phyloP scores from a whole-genome alignment of 352 stramenopile genomes.

The Pythium sp. region DNA sequence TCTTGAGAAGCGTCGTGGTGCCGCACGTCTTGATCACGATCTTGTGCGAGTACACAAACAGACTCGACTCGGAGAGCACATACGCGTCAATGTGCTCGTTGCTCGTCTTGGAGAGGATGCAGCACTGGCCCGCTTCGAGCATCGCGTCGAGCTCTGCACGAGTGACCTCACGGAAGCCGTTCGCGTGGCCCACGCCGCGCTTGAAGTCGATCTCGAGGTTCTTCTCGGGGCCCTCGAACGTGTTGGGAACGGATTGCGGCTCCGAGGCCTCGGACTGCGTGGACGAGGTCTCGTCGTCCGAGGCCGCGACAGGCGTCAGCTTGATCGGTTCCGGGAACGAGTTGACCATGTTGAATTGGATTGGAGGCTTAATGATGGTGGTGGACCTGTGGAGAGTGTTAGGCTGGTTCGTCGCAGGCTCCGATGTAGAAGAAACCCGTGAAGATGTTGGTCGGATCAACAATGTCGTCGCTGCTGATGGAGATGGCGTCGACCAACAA shows the following conservation, averaged over 20 bases:
- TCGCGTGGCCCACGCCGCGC: slow-evolving; percentile 46
- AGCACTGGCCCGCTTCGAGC: slow-evolving; percentile 93
- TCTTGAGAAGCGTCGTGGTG: slow-evolving; percentile 97
- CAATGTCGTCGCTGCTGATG: slow-evolving; percentile 81
- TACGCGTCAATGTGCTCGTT: slow-evolving; percentile 97
- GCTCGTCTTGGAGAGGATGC: slow-evolving; percentile 95
- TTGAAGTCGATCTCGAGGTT: slow-evolving; percentile 96
- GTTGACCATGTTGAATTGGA: slow-evolving; percentile 35
- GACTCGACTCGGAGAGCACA: slow-evolving; percentile 94
- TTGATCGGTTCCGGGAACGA: slow-evolving; percentile 75
- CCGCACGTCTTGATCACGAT: slow-evolving; percentile 99
- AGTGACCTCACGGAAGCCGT: slow-evolving; percentile 90
- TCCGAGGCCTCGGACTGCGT: slow-evolving; percentile 70
- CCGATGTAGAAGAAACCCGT: slow-evolving; percentile 90
- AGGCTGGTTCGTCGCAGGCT: slow-evolving; percentile 87
- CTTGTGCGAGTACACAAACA: slow-evolving; percentile 99
- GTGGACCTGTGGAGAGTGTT: slow-evolving; percentile 40
- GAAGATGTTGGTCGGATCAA: slow-evolving; percentile 87
- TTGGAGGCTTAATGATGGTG: slow-evolving; percentile 11
- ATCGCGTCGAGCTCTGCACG: slow-evolving; percentile 92
- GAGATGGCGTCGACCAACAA: slow-evolving; percentile 69
- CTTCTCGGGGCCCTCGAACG: slow-evolving; percentile 98
- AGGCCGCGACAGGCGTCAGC: slow-evolving; percentile 25
- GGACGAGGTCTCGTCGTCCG: slow-evolving; percentile 69
- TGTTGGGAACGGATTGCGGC: slow-evolving; percentile 52